These are phyloP conservation scores for Maudiozyma saulgeensis DNA, from an alignment of 805 yeast genomes.

Conservation along the genomic window DNA sequence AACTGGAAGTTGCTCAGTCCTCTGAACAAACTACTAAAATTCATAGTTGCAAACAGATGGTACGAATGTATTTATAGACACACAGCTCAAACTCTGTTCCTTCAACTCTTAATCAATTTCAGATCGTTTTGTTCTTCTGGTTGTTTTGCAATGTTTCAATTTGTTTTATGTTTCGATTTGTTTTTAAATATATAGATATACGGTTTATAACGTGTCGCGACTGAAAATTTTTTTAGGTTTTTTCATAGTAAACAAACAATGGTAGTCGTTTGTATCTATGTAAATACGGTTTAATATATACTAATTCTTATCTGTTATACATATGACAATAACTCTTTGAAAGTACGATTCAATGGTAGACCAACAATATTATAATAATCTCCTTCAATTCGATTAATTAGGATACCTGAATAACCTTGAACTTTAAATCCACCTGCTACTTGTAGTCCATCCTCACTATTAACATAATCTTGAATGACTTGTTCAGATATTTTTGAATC, in stretches of 20 bases:
- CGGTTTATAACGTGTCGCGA: background rate
- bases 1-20: conserved; percentile 26
- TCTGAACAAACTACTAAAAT: conserved; percentile 24
- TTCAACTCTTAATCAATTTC: too few species aligned
- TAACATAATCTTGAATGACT: conserved; percentile 53
- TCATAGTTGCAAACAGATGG: conserved; percentile 11
- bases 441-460: conserved; percentile 58
- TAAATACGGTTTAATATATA: background rate
- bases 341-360: conserved; percentile 58
- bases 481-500: conserved; percentile 41
- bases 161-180: background rate
- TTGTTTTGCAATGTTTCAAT: too few species aligned
- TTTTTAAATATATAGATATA: background rate
- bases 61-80: background rate
- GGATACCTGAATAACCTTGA: conserved; percentile 61
- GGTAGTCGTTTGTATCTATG: background rate
- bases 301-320: background rate
- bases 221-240: background rate
- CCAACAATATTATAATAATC: conserved; percentile 87
- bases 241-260: background rate
- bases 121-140: too few species aligned
- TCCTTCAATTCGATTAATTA: conserved; percentile 59
- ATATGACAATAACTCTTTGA: conserved; percentile 4
- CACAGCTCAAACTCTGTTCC: too few species aligned
- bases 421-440: conserved; percentile 93